Percentiles rank a stretch among this genome's conserved stretches.
Evolutionary conservation across 305 asterid species (phyloP).

Genomic region (Euphrasia arctica): DNA sequence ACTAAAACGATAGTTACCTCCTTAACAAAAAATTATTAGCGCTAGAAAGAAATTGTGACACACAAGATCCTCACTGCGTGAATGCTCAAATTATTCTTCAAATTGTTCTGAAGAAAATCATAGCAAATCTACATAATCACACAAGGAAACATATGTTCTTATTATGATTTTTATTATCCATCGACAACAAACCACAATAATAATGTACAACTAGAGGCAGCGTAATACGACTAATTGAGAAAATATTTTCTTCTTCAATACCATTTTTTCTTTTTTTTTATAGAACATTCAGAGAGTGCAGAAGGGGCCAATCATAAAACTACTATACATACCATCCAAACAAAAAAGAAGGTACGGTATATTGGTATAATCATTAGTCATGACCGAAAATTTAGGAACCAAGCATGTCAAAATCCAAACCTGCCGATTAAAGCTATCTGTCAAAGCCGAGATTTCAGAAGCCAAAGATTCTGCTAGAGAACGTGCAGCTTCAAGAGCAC

Average conservation of each 20-base stretch:
- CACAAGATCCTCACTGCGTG: slow-evolving; percentile 1
- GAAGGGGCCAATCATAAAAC: not conserved
- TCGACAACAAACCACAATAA: slow-evolving; percentile 1
- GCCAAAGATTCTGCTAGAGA: slow-evolving; percentile 89
- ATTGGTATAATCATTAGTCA: slow-evolving; percentile 1
- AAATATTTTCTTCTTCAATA: not conserved
- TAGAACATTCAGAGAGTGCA: not conserved
- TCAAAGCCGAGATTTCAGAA: slow-evolving; percentile 90
- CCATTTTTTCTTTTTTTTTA: not conserved
- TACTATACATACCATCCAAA: not conserved
- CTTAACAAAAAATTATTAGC: slow-evolving; percentile 1
- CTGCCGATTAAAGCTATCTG: slow-evolving; percentile 93
- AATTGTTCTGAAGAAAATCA: slow-evolving; percentile 1
- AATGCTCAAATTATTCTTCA: not conserved
- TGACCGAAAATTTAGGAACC: slow-evolving; percentile 7
- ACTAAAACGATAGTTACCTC: not conserved
- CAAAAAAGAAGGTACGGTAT: slow-evolving; percentile 2
- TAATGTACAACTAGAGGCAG: slow-evolving; percentile 1
- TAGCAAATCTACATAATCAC: not conserved
- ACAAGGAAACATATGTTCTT: not conserved
- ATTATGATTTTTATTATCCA: not conserved
- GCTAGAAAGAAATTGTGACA: slow-evolving; percentile 1
- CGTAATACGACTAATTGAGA: slow-evolving; percentile 6
- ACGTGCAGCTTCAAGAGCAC: slow-evolving; percentile 93
- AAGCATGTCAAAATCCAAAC: slow-evolving; percentile 34